phyloP scores from a whole-genome alignment of 2,329 filamentous ascomycete species.

The Penicillium psychrosexuale region DNA sequence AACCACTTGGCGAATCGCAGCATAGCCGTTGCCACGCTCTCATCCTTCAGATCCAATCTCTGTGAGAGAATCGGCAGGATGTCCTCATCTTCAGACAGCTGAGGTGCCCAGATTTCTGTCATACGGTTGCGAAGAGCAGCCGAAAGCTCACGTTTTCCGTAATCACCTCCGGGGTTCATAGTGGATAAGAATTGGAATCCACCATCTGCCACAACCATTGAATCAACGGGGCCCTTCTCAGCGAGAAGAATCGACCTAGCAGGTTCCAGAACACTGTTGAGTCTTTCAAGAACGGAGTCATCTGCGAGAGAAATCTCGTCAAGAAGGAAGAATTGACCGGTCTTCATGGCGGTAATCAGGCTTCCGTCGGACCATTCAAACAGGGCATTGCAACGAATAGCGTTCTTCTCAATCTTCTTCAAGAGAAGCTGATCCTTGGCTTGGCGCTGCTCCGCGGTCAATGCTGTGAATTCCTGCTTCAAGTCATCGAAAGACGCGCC shows the following conservation, averaged over 20 bases:
- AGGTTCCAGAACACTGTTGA: conserved; percentile 95
- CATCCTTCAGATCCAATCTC: conserved; percentile 62
- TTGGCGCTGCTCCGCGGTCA: conserved; percentile 47
- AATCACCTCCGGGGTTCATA: conserved; percentile 99
- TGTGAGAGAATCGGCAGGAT: conserved; percentile 79
- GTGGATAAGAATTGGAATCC: conserved; percentile 96
- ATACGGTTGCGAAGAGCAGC: conserved; percentile 93
- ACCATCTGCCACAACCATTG: conserved; percentile 68
- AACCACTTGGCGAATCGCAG: conserved; percentile 93
- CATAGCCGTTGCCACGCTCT: conserved; percentile 63
- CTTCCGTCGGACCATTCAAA: conserved; percentile 98
- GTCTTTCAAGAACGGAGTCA: conserved; percentile 89
- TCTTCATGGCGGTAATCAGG: conserved; percentile 88
- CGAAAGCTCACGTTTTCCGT: conserved; percentile 95
- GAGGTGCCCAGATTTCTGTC: conserved; percentile 97
- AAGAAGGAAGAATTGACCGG: conserved; percentile 84
- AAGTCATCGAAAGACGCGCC: conserved; percentile 53
- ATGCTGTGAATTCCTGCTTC: conserved; percentile 57
- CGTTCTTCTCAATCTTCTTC: conserved; percentile 44
- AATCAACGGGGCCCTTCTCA: conserved; percentile 85
- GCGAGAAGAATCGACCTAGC: conserved; percentile 82
- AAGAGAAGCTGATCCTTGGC: conserved; percentile 50
- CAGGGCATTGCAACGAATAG: conserved; percentile 71
- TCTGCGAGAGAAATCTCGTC: conserved; percentile 98
- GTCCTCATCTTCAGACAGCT: conserved; percentile 79